These are phyloP conservation scores for Rhizoclosmatium sp. DNA, from an alignment of 192 early-diverging fungal genomes.

Conservation along the genomic window DNA sequence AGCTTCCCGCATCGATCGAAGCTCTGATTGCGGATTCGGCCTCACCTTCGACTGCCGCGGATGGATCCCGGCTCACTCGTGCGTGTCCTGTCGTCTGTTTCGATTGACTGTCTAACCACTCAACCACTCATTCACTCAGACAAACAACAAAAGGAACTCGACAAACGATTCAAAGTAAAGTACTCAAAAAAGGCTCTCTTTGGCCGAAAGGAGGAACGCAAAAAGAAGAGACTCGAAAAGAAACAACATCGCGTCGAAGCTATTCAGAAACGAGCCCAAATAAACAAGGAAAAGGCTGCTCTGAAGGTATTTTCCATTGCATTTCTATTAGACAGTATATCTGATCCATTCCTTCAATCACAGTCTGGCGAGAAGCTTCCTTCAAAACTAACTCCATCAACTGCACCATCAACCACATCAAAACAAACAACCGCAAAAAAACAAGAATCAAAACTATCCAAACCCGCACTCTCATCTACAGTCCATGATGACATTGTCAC, in stretches of 20 bases:
- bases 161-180: conserved; percentile 29
- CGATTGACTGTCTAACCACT: neutral
- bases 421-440: neutral
- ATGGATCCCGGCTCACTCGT: neutral
- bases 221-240: conserved; percentile 30
- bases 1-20: conserved; percentile 2
- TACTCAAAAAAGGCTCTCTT: conserved; percentile 28
- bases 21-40: neutral
- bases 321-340: neutral
- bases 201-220: conserved; percentile 37
- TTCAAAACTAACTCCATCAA: neutral
- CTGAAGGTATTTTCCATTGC: neutral
- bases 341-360: neutral
- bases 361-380: neutral
- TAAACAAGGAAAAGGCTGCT: neutral
- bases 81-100: neutral
- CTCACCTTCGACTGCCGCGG: neutral
- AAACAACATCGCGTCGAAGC: conserved; percentile 12
- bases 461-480: neutral
- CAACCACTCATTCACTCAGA: neutral
- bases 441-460: neutral
- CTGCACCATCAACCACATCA: neutral
- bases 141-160: conserved; percentile 35
- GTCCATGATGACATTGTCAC: neutral
- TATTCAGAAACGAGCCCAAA: neutral